phyloP scores from a whole-genome alignment of 2,329 filamentous ascomycete genomes.

The Ampelomyces quisqualis region DNA sequence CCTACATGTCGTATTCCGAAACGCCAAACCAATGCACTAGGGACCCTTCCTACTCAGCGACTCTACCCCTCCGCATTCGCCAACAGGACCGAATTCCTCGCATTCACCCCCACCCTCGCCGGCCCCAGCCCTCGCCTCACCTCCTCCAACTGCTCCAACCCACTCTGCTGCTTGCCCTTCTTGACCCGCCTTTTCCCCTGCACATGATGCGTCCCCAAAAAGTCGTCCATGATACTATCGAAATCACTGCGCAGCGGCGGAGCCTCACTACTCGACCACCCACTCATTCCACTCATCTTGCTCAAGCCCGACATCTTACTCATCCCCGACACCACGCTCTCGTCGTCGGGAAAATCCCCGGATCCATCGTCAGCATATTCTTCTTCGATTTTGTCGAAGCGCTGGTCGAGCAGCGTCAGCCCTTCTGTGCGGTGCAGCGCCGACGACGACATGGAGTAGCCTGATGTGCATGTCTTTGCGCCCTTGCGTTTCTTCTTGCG shows the following conservation, averaged over 20 bases:
- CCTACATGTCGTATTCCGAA: too few species aligned
- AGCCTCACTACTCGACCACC: slow-evolving; percentile 41
- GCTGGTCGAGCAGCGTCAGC: slow-evolving; percentile 77
- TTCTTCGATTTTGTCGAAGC: slow-evolving; percentile 89
- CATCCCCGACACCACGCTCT: slow-evolving; percentile 51
- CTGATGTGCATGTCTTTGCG: slow-evolving; percentile 81
- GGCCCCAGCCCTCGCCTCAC: slow-evolving; percentile 78
- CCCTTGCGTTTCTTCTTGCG: slow-evolving; percentile 93
- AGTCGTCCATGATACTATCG: slow-evolving; percentile 88
- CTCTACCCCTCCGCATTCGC: too few species aligned
- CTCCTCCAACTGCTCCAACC: slow-evolving; percentile 87
- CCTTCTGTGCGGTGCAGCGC: slow-evolving; percentile 85
- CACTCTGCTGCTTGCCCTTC: slow-evolving; percentile 76
- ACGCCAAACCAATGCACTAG: neutral
- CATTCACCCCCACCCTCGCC: slow-evolving; percentile 61
- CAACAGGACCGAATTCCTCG: too few species aligned
- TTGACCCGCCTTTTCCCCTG: slow-evolving; percentile 70
- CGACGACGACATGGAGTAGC: slow-evolving; percentile 90
- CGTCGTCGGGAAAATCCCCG: slow-evolving; percentile 46
- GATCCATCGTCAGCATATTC: slow-evolving; percentile 59
- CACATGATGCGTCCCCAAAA: slow-evolving; percentile 72
- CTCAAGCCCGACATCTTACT: slow-evolving; percentile 54
- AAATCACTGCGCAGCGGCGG: slow-evolving; percentile 73
- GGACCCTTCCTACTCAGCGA: too few species aligned
- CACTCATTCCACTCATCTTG: slow-evolving; percentile 41